phyloP scores from a whole-genome alignment of 495 filamentous ascomycete species.

The Aspergillus hancockii region DNA sequence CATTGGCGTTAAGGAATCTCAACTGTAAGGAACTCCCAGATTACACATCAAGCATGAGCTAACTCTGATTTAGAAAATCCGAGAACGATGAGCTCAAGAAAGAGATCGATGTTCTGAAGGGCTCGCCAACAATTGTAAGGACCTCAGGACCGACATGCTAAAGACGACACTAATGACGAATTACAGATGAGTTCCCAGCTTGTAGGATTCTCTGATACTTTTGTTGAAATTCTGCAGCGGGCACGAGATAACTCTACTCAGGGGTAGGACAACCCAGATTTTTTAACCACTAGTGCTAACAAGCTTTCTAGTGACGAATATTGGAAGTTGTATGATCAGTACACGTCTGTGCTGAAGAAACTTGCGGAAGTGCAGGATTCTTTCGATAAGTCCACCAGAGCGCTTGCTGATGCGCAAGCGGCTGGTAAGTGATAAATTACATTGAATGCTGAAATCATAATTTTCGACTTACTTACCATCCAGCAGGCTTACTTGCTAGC shows the following conservation, averaged over 20 bases:
- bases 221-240: conserved; percentile 35
- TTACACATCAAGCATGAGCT: conserved; percentile 11
- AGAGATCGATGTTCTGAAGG: conserved; percentile 40
- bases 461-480: conserved; percentile 25
- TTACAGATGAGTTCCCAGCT: conserved; percentile 31
- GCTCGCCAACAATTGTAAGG: conserved; percentile 29
- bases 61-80: conserved; percentile 35
- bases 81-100: conserved; percentile 47
- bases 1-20: conserved; percentile 43
- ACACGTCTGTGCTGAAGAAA: conserved; percentile 41
- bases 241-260: conserved; percentile 42
- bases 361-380: conserved; percentile 43
- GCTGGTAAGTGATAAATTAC: conserved; percentile 41
- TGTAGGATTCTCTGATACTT: conserved; percentile 41
- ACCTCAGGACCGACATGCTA: not conserved
- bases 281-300: not conserved
- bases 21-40: conserved; percentile 32
- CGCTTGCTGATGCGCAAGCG: conserved; percentile 39
- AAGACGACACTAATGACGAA: conserved; percentile 11
- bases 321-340: conserved; percentile 49
- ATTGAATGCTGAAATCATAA: conserved; percentile 5
- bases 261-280: conserved; percentile 26
- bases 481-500: conserved; percentile 44
- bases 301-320: conserved; percentile 41
- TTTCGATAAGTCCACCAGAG: conserved; percentile 36